phyloP scores from a whole-genome alignment of 2,329 filamentous ascomycete species.

The Exophiala mesophila region DNA sequence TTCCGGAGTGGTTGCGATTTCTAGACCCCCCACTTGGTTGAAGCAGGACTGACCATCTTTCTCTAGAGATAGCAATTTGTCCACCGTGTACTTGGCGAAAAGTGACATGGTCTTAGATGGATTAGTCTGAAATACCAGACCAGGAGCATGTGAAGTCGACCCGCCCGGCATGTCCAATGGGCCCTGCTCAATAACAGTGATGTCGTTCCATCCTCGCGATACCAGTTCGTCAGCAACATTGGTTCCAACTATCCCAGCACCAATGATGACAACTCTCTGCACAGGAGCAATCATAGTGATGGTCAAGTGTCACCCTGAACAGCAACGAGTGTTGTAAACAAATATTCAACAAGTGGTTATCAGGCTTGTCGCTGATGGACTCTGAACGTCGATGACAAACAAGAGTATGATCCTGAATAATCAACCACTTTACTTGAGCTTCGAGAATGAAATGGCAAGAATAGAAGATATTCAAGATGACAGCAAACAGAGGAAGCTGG shows the following conservation, averaged over 20 bases:
- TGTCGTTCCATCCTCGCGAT: constrained; percentile 57
- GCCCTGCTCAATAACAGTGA: constrained; percentile 62
- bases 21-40: constrained; percentile 59
- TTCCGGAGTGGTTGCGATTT: constrained; percentile 57
- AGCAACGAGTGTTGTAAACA: too few species aligned
- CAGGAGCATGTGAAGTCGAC: constrained; percentile 61
- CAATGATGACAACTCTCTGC: constrained; percentile 54
- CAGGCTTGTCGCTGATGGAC: too few species aligned
- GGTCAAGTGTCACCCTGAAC: too few species aligned
- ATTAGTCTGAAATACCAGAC: constrained; percentile 60
- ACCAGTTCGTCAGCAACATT: constrained; percentile 62
- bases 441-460: too few species aligned
- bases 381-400: too few species aligned
- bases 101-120: constrained; percentile 45
- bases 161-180: constrained; percentile 59
- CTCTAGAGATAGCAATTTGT: constrained; percentile 54
- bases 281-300: constrained; percentile 30
- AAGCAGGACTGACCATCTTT: constrained; percentile 48
- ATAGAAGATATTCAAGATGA: too few species aligned
- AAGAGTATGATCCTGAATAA: too few species aligned
- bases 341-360: too few species aligned
- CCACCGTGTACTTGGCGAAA: constrained; percentile 58
- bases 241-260: constrained; percentile 60
- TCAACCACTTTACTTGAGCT: too few species aligned
- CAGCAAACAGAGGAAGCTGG: too few species aligned